These are phyloP conservation scores for Zizania latifolia DNA, from an alignment of 176 grass and related monocot species.

Conservation along the genomic window DNA sequence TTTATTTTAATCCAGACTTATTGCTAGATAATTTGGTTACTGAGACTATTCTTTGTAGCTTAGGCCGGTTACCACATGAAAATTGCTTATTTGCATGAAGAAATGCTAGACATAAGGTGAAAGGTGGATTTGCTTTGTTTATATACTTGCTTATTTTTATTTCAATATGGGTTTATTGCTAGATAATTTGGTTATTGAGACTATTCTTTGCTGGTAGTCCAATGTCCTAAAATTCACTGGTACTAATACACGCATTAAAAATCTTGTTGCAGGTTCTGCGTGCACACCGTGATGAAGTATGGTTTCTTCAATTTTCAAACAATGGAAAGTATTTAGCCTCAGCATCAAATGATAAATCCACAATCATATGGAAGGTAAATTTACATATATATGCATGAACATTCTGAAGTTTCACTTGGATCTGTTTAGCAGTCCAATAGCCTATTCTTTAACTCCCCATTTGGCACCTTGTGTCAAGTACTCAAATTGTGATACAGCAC, in stretches of 20 bases:
- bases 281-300: constrained; percentile 80
- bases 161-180: neutral
- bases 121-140: neutral
- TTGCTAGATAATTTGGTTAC: neutral
- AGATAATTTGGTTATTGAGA: neutral
- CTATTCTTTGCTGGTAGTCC: constrained; percentile 9
- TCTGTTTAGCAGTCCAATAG: no score
- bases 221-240: constrained; percentile 10
- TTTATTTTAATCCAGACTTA: neutral
- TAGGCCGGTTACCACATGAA: no score
- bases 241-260: constrained; percentile 7
- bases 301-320: constrained; percentile 93
- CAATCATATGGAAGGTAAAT: constrained; percentile 97
- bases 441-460: no score
- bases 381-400: constrained; percentile 15
- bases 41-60: no score
- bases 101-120: no score
- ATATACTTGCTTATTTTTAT: neutral
- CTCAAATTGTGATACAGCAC: no score
- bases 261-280: constrained; percentile 48
- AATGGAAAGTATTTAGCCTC: constrained; percentile 84
- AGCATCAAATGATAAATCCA: constrained; percentile 70
- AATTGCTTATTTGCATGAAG: no score
- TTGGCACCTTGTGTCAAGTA: no score
- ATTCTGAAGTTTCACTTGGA: neutral